These are phyloP conservation scores for Mallotus japonicus DNA, from an alignment of 441 rosid genomes.

Conservation along the genomic window DNA sequence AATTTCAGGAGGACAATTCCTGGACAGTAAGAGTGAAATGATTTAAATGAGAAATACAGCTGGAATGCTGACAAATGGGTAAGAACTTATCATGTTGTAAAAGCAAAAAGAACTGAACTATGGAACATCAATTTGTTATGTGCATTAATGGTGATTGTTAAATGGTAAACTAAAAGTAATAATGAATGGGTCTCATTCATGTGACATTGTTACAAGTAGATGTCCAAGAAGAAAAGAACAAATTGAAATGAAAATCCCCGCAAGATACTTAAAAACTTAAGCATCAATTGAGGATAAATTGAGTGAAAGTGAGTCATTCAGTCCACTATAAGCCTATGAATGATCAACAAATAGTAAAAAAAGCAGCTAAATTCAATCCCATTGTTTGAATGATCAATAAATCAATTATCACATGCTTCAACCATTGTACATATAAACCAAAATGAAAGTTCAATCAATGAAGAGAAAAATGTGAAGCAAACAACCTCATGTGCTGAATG, in stretches of 20 bases:
- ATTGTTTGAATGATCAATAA: not conserved
- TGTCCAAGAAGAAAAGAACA: not conserved
- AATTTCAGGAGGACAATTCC: no score
- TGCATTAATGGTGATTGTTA: not conserved
- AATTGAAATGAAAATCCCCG: not conserved
- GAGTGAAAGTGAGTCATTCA: not conserved
- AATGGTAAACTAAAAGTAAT: not conserved
- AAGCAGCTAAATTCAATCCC: not conserved
- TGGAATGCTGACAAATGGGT: not conserved
- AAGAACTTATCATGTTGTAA: not conserved
- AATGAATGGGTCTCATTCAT: not conserved
- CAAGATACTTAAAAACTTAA: not conserved
- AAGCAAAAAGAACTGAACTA: not conserved
- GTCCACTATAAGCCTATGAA: not conserved
- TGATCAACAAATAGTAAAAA: not conserved
- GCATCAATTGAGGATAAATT: not conserved
- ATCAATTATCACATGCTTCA: not conserved
- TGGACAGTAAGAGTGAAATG: no score
- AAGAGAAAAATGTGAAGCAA: conserved; percentile 5
- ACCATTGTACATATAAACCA: not conserved
- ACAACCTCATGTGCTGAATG: conserved; percentile 89
- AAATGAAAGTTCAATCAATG: not conserved
- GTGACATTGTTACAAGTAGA: not conserved
- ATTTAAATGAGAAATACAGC: not conserved
- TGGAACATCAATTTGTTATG: not conserved